Conservation (phyloP, 2,329 filamentous ascomycete genomes). For the Helotiales sp. region DNA sequence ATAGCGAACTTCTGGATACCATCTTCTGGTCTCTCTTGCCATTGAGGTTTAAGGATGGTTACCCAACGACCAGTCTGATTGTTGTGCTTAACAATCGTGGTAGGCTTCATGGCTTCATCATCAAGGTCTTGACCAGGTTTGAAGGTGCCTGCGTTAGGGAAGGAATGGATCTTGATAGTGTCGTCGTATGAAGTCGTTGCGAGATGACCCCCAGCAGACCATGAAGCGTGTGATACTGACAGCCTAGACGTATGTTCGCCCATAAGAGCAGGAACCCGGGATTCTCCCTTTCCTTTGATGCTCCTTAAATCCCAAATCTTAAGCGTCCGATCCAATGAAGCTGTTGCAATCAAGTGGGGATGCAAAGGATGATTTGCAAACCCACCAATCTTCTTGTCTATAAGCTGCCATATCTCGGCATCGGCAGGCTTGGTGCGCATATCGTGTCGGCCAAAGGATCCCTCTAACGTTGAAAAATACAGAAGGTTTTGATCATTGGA, state of each 20-base stretch:
- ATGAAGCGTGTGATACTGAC: constrained; percentile 91
- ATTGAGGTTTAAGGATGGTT: constrained; percentile 80
- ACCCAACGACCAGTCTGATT: constrained; percentile 97
- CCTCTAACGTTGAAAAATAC: constrained; percentile 86
- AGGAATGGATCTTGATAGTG: constrained; percentile 89
- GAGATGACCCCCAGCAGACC: constrained; percentile 82
- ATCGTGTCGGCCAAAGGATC: constrained; percentile 81
- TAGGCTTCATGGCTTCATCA: constrained; percentile 70
- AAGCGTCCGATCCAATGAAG: constrained; percentile 85
- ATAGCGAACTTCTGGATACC: constrained; percentile 88
- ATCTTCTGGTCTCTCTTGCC: constrained; percentile 81
- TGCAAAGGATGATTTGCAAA: constrained; percentile 83
- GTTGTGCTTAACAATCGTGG: constrained; percentile 77
- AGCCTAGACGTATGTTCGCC: constrained; percentile 83
- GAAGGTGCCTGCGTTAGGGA: constrained; percentile 66
- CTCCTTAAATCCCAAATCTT: constrained; percentile 93
- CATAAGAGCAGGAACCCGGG: constrained; percentile 68
- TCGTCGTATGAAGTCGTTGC: constrained; percentile 96
- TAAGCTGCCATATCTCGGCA: constrained; percentile 73
- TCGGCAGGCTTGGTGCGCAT: constrained; percentile 61
- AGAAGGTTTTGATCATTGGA: constrained; percentile 72
- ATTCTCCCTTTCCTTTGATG: constrained; percentile 66
- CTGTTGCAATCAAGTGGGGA: constrained; percentile 84
- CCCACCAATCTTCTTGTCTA: constrained; percentile 94
- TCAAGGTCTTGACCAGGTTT: constrained; percentile 60